A percentile compares a stretch with the other conserved stretches of the same genome.
phyloP scores from a whole-genome alignment of 495 filamentous ascomycete genomes.

The Xylaria palmicola region DNA sequence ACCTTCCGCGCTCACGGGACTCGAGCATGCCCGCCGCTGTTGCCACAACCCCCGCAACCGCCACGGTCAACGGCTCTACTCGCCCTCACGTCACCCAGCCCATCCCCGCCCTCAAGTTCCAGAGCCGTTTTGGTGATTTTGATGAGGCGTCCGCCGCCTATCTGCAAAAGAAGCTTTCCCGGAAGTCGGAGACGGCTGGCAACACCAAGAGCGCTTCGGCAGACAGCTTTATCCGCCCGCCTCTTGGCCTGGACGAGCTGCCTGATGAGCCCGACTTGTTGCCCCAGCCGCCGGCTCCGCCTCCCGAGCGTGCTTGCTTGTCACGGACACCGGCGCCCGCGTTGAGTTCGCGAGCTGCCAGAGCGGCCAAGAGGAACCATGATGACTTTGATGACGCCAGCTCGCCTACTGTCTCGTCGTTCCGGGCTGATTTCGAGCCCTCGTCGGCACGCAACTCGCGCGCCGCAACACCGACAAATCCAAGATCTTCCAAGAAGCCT shows the following conservation, averaged over 20 bases:
- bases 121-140: conserved; percentile 24
- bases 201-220: conserved; percentile 20
- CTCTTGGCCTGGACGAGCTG: conserved; percentile 14
- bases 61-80: conserved; percentile 20
- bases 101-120: conserved; percentile 18
- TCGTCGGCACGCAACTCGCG: conserved; percentile 51
- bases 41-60: conserved; percentile 8
- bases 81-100: conserved; percentile 2
- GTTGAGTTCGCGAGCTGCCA: conserved; percentile 28
- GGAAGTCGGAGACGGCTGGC: conserved; percentile 22
- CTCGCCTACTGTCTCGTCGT: conserved; percentile 45
- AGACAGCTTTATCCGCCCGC: conserved; percentile 29
- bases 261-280: conserved; percentile 15
- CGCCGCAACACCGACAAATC: conserved; percentile 53
- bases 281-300: conserved; percentile 26
- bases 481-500: conserved; percentile 53
- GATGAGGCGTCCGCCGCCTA: conserved; percentile 17
- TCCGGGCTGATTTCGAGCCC: conserved; percentile 35
- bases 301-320: conserved; percentile 24
- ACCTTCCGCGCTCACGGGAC: conserved; percentile 24
- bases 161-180: conserved; percentile 22
- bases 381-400: conserved; percentile 46
- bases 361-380: conserved; percentile 44
- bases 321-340: conserved; percentile 31
- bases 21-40: conserved; percentile 29